Base-by-base conservation (phyloP, 257 asterid genomes). In the Solanum bukasovii region DNA sequence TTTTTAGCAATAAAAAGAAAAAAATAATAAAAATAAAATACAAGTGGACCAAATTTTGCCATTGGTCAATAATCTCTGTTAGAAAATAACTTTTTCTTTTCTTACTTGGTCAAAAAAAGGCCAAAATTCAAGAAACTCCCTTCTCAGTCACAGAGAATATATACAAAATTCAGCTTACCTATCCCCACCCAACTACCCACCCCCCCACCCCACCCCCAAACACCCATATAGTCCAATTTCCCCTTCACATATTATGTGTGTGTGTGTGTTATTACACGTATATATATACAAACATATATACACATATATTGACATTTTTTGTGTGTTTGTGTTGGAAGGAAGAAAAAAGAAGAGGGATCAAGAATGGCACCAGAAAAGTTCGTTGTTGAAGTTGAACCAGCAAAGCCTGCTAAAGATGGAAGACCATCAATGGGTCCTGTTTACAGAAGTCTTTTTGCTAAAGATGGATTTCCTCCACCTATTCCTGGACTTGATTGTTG, bases 351-450 rank as follows among this genome's bases (percentile, higher is more conserved):
- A 78, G 6, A 33, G 84, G 78, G 42, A 29, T 88, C 84, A 87
- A 63, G 83, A 87, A 94, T 95, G 99, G 89, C 88, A 83, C 85
- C 61, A 85, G 86, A 91, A 79, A 91, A 88, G 25, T 94, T 61
- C 59, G 91, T 92, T 25, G 87, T 94, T n/a, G 91, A 95, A 90
- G 96, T 94, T 75, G 99, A 96, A 93, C 96, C 95, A 87, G 93
- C 90, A 86, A 94, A 89, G 94, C 93, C 90, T 52, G 95, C 96
- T 42, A 85, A 70, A 87, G 94, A 95, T 29, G 98, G 98, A 27
- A 94, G 87, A 87, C 98, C 98, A 27, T 93, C 99, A 92, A 91
- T 90, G 88, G 99, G 99, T 71, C 96, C 98, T 35, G 98, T 93
- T 81, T 96, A 96, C 86, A 92, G 98, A 34, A 93, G 96, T 79